Base-by-base conservation (phyloP, 805 yeast genomes). In the Saccharomycopsis selenospora region DNA sequence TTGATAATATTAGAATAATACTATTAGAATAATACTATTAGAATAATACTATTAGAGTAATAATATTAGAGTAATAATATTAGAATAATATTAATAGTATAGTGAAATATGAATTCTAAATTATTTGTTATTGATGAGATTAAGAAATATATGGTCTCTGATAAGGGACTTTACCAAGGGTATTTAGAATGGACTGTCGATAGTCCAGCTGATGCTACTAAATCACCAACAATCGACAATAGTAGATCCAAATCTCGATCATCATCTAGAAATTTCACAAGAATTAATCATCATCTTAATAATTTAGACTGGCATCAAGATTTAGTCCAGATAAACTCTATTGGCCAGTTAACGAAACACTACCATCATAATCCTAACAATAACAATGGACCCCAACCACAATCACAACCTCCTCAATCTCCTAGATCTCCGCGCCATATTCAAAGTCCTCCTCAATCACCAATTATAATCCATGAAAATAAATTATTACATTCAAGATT, bases 101-200 rank as follows among this genome's bases (percentile, higher is more conserved):
- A n/a, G n/a, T n/a, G n/a, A n/a, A n/a, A n/a, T n/a, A 33, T 33
- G 38, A 33, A 33, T 10, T 4, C 38, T 14, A 33, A 33, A 20
- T 20, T 33, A 10, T 41, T 44, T 45, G 30, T 36, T 8, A 44
- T 24, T 18, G 50, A 50, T 10, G 51, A 50, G 6, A 23, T 52
- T 22, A 46, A 42, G 27, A 28, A 25, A 5, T 40, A 46, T 24
- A 46, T 53, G 46, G 36, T 36, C 25, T 43, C 44, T 4, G 47
- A 51, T n/a, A 48, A 48, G 20, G 59, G 59, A 4, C 36, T 40
- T 6, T 55, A 55, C 28, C 47, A 33, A 4, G 58, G 55, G 8
- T 49, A 55, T 14, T 11, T 56, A 2, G 57, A 53, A 22, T 55
- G 56, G 56, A 44, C 51, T 4, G 5, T 7, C 5, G 38, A 33